A percentile compares a stretch with the other conserved stretches of the same genome.
Conservation (phyloP, 23 red algal species). For the Pyropia yezoensis region DNA sequence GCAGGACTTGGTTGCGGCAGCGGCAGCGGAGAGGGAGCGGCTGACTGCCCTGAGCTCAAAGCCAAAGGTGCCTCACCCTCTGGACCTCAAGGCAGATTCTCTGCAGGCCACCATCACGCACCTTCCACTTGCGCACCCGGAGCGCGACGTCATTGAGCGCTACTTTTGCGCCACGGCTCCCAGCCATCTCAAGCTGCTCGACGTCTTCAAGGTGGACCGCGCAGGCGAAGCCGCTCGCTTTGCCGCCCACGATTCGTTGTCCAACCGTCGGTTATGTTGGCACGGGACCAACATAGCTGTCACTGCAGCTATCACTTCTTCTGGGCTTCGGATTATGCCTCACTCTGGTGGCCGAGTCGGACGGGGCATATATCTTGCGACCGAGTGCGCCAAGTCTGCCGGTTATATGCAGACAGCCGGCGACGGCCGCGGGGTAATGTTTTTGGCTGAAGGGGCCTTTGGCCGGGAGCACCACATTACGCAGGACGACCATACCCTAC, state of each 20-base stretch:
- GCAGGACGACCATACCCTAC: conserved; percentile 11
- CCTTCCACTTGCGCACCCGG: conserved; percentile 8
- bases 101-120: conserved; percentile 26
- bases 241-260: neutral
- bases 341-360: conserved; percentile 62
- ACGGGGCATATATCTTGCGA: conserved; percentile 41
- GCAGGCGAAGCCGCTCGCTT: conserved; percentile 43
- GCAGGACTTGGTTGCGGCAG: conserved; percentile 7
- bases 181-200: conserved; percentile 11
- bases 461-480: conserved; percentile 27
- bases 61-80: conserved; percentile 9
- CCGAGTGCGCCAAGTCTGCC: conserved; percentile 32
- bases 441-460: conserved; percentile 39
- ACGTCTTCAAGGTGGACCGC: conserved; percentile 46
- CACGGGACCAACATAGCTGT: conserved; percentile 50
- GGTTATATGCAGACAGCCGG: conserved; percentile 3
- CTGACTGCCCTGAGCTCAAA: neutral
- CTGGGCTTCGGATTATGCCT: conserved; percentile 39
- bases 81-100: conserved; percentile 9
- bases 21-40: conserved; percentile 1
- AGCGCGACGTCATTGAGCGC: conserved; percentile 17
- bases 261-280: conserved; percentile 31
- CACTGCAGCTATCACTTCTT: conserved; percentile 25
- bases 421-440: conserved; percentile 37
- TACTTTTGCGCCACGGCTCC: conserved; percentile 24